Conservation (phyloP, 2,329 filamentous ascomycete genomes). For the Lasiodiplodia sp. region DNA sequence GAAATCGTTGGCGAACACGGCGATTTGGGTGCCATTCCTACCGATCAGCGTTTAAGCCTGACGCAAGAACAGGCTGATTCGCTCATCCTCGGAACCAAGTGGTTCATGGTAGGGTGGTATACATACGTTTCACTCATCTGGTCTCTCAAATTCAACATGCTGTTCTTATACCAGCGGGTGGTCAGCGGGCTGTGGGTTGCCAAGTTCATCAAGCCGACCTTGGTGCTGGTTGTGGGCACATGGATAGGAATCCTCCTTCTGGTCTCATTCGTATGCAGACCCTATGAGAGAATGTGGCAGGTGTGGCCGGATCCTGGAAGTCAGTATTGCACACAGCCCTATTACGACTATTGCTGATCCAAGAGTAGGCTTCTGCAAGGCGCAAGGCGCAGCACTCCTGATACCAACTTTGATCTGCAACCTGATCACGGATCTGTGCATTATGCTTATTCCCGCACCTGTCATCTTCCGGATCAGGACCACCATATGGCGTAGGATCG, state of each 20-base stretch:
- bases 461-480: conserved; percentile 41
- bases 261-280: conserved; percentile 57
- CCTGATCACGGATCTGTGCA: conserved; percentile 45
- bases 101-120: conserved; percentile 46
- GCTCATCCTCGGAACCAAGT: conserved; percentile 46
- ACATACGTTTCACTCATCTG: conserved; percentile 49
- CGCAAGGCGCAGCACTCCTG: conserved; percentile 45
- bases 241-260: conserved; percentile 43
- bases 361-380: conserved; percentile 39
- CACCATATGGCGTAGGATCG: conserved; percentile 40
- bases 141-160: conserved; percentile 53
- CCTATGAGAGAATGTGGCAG: conserved; percentile 49
- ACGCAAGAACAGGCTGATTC: conserved; percentile 37
- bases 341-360: neutral
- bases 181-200: conserved; percentile 47
- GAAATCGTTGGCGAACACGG: conserved; percentile 42
- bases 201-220: conserved; percentile 46
- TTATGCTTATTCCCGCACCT: conserved; percentile 48
- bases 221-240: conserved; percentile 41
- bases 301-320: conserved; percentile 49
- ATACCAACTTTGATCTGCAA: conserved; percentile 46
- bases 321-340: conserved; percentile 32
- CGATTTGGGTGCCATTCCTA: conserved; percentile 42
- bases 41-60: conserved; percentile 44
- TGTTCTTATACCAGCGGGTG: conserved; percentile 50